Base-by-base conservation (phyloP, 805 yeast species). In the Saturnispora sekii region DNA sequence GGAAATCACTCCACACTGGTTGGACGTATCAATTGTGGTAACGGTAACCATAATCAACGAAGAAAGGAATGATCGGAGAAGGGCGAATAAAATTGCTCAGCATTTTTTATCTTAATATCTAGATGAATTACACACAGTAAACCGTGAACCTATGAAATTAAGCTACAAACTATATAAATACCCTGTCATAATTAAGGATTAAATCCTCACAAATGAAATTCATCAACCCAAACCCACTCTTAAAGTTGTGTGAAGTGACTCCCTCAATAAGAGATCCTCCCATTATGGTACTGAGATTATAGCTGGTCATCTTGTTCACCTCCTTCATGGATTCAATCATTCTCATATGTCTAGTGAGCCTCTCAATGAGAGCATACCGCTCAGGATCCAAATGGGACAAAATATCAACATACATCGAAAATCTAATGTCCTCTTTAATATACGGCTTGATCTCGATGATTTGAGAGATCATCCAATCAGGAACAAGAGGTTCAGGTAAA, bases 261-360 rank as follows among this genome's bases (percentile, higher is more conserved):
- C 79, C 77, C 50, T 76, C 81, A 5, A 78, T 74, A 44, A 76
- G 67, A 3, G 78, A 74, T 1, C 81, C 81, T 1, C 80, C 81
- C 50, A 90, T 82, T 6, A 90, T 96, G 45, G 94, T 90, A 4
- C 96, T 95, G 56, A 90, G 65, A 58, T 90, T 90, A 1, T 87
- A 80, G 3, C 95, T 77, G 45, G 82, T 85, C 97, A 90, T 90
- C 59, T 80, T 80, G 64, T 90, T 90, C 39, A 65, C 66, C 10
- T 74, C 79, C 38, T 81, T 79, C 56, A 77, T 79, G 47, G 72
- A 73, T 44, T 83, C 79, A 18, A 90, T 81, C 51, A 72, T 72
- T 51, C 73, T 69, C 66, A 89, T 71, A 65, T 89, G 97, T 36
- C 69, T 64, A 33, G 83, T 69, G 44, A 90, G 67, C 40, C 83